Base-by-base conservation (phyloP, 1,139 yeast species). In the Citeromyces hawaiiensis region DNA sequence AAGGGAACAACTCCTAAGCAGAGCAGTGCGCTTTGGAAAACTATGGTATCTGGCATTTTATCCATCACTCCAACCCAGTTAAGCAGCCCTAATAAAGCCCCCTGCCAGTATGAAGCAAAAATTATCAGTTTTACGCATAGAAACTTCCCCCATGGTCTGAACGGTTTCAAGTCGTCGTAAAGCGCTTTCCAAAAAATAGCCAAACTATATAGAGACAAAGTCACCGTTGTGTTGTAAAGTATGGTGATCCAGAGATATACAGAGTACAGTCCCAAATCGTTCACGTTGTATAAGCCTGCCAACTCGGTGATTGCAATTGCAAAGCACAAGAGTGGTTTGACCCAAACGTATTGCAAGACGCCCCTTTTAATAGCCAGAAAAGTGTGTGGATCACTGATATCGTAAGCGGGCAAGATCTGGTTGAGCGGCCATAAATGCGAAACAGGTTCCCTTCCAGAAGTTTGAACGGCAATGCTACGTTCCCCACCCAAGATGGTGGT, bases 51-150 rank as follows among this genome's bases (percentile, higher is more conserved):
- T 21, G 55, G 57, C 16, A 50, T 53, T 11, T 60, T 58, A 9
- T 56, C 51, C 16, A 86, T 61, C 1, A 72, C 47, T 1, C 82
- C 77, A 35, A 75, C 57, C 48, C 69, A 68, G 46, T 70, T 76
- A 34, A 85, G 52, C 1, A 82, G 55, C 1, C 85, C 76, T 38
- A 91, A 64, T 0, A 79, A 50, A 19, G 88, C 68, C 0, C 96
- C 91, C 56, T 91, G 98, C 98, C 98, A 91, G 57, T 87, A 91
- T 14, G 95, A 83, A 31, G 96, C 96, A 66, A 91, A 91, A 42
- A 93, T 88, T 43, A 91, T 85, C 47, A 87, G 68, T 56, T 91
- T 91, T 40, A 91, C 95, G 61, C 96, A 87, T 36, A 93, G 58
- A 55, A 91, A 91, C 57, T 93, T 93, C 8, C 94, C 88, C 66